Evolutionary conservation across 192 early-diverging fungal genomes (phyloP), one percentile per base, ranked within the genome.

Genomic region (Linnemannia hyalina): DNA sequence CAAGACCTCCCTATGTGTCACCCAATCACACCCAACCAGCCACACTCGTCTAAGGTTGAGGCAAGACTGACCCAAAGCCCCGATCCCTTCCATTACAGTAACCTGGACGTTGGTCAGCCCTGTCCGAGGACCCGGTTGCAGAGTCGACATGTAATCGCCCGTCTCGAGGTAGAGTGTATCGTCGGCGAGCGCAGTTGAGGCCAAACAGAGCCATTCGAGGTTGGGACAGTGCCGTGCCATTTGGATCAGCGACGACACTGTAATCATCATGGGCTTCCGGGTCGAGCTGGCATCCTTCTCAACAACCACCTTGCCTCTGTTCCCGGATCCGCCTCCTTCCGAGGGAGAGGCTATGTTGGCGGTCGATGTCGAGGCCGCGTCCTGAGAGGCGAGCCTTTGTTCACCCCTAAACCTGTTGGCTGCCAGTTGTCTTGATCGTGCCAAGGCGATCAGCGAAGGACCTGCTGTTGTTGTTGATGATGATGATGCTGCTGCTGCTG

Each of bases 221-320:
- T 87, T 82, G 4, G 74, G 77, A 42, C 90, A 91, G 26, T 79
- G 68, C 35, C 82, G 70, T 9, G 90, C 82, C 60, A 91, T 55
- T 72, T 91, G 89, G n/a, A 91, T 75, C 52, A 91, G 73, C 9
- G 90, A 91, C 8, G 90, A 91, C 11, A 88, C 89, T 0, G 90
- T 89, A 20, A 91, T 72, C 0, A 82, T 88, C 22, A 91, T 83
- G 0, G 57, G 79, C 36, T 63, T 74, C 35, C 68, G 47, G 47
- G 73, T 36, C 26, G 68, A n/a, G 22, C 20, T 57, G 20, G 73
- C 32, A n/a, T 26, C 46, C 9, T 75, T 54, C 7, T 47, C 35
- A 20, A 35, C 52, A n/a, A 32, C 36, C 3, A 65, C 29, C 23
- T 13, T 9, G 23, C n/a, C 16, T 26, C 65, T 32, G 26, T 32